phyloP scores from a whole-genome alignment of 1,284 basidiomycete genomes.

The Ceratobasidium sp. region DNA sequence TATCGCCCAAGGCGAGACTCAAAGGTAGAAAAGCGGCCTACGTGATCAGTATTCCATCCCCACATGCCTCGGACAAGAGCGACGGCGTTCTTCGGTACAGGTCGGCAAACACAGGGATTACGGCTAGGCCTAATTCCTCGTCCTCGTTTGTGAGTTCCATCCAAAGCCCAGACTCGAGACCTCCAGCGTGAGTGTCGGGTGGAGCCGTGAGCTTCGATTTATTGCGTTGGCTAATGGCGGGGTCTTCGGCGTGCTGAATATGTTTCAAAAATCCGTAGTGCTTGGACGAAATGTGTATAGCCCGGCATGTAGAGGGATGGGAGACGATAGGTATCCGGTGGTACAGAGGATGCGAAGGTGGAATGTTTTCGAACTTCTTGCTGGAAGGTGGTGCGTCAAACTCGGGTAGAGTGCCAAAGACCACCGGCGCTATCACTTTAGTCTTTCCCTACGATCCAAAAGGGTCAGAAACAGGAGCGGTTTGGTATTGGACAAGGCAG shows the following conservation, averaged over 20 bases:
- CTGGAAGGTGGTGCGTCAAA: conserved; percentile 15
- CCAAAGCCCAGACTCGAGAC: conserved; percentile 66
- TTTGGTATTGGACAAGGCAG: not conserved
- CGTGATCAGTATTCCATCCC: conserved; percentile 15
- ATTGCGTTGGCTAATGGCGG: conserved; percentile 52
- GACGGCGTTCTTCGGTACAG: conserved; percentile 57
- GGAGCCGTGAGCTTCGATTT: conserved; percentile 45
- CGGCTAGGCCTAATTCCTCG: conserved; percentile 58
- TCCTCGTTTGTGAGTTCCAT: conserved; percentile 56
- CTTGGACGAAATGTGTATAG: conserved; percentile 45
- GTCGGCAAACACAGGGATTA: conserved; percentile 64
- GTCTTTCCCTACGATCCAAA: conserved; percentile 54
- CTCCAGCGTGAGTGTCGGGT: conserved; percentile 49
- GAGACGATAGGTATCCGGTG: conserved; percentile 61
- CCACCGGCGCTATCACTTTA: conserved; percentile 60
- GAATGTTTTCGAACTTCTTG: conserved; percentile 17
- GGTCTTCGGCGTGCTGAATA: conserved; percentile 56
- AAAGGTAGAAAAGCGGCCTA: not conserved
- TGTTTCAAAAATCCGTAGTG: conserved; percentile 54
- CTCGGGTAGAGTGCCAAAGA: conserved; percentile 61
- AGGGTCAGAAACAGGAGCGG: not conserved
- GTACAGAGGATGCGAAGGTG: conserved; percentile 59
- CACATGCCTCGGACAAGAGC: conserved; percentile 54
- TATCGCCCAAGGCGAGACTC: not conserved
- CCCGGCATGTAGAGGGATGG: conserved; percentile 57